Percentiles rank a stretch among this genome's conserved stretches.
These are phyloP conservation scores for Eucalyptus camaldulensis DNA, from an alignment of 345 rosid genomes.

Conservation along the genomic window DNA sequence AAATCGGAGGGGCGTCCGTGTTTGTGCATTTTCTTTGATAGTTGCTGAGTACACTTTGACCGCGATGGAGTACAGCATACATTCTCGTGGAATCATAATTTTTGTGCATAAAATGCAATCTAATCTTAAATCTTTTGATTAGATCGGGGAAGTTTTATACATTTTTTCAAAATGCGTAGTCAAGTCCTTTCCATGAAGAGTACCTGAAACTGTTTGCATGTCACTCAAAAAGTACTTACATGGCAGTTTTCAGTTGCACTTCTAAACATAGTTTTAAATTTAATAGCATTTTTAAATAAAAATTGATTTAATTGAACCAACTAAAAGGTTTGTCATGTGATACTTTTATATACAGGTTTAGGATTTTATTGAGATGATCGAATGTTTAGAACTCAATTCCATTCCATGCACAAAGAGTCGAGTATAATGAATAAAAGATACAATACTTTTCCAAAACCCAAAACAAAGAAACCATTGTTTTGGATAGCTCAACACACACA, in stretches of 20 bases:
- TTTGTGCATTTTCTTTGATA: neutral
- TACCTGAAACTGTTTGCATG: neutral
- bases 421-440: neutral
- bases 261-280: neutral
- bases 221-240: neutral
- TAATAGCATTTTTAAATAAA: neutral
- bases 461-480: neutral
- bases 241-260: neutral
- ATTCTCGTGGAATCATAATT: neutral
- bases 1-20: neutral
- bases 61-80: no score
- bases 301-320: neutral
- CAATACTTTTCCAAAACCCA: neutral
- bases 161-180: neutral
- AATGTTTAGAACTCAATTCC: no score
- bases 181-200: neutral
- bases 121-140: neutral
- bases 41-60: neutral
- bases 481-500: neutral
- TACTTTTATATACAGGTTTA: no score
- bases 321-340: neutral
- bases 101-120: rapidly evolving
- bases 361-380: no score
- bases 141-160: neutral
- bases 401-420: neutral